Evolutionary conservation across 768 basidiomycete genomes (phyloP).

Genomic region (Mycena rosella): DNA sequence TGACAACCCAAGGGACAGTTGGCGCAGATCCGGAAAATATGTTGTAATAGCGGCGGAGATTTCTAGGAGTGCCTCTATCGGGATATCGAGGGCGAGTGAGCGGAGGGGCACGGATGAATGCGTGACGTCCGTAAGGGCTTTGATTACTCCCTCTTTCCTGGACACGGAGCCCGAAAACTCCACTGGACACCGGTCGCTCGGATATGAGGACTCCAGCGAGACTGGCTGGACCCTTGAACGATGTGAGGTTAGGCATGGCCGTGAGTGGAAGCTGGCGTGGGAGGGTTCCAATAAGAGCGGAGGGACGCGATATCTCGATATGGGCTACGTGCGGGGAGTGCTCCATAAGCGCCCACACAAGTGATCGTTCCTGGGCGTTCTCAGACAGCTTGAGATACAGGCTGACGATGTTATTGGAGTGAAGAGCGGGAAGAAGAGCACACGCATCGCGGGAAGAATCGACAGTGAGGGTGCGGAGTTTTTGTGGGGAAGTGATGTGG

Average conservation of each 20-base stretch:
- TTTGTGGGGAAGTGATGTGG: too few species aligned
- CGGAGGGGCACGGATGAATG: not conserved
- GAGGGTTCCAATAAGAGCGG: not conserved
- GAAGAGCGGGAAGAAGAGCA: too few species aligned
- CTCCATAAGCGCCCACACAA: too few species aligned
- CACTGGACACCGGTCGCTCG: not conserved
- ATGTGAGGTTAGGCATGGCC: not conserved
- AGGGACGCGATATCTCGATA: not conserved
- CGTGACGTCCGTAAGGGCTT: not conserved
- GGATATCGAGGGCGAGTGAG: not conserved
- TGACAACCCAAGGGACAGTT: not conserved
- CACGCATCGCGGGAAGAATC: too few species aligned
- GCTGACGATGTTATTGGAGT: too few species aligned
- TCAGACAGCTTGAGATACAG: too few species aligned
- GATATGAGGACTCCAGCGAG: not conserved
- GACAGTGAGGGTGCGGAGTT: too few species aligned
- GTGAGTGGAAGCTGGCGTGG: not conserved
- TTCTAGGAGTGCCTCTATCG: not conserved
- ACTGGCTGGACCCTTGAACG: not conserved
- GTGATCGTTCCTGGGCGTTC: too few species aligned
- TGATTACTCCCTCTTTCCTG: not conserved
- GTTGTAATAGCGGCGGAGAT: not conserved
- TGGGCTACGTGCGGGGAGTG: not conserved
- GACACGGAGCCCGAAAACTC: not conserved
- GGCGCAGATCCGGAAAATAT: not conserved